A percentile compares a stretch with the other conserved stretches of the same genome.
Conservation (phyloP, 2,329 filamentous ascomycete species). For the Leptosphaerulina australis region DNA sequence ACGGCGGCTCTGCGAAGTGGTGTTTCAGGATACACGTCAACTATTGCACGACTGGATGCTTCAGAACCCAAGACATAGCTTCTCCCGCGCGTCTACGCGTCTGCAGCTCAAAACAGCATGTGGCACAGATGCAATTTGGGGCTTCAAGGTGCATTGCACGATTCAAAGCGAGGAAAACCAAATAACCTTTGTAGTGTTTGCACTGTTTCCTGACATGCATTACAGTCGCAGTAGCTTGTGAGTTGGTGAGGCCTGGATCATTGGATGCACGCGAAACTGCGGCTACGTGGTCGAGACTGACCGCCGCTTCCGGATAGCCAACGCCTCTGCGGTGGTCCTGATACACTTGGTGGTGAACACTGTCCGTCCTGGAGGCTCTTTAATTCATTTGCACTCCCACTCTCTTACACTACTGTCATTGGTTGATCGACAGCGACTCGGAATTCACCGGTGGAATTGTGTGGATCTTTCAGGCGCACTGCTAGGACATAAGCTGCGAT, state of each 20-base stretch:
- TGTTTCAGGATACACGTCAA: constrained; percentile 30
- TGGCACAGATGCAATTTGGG: constrained; percentile 9
- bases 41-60: constrained; percentile 18
- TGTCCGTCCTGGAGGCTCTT: constrained; percentile 1
- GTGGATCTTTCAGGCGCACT: constrained; percentile 15
- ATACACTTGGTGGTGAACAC: constrained; percentile 12
- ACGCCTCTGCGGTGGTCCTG: background rate
- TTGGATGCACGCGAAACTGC: constrained; percentile 2
- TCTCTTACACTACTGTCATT: constrained; percentile 1
- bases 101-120: constrained; percentile 2
- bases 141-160: constrained; percentile 12
- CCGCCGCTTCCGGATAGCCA: constrained; percentile 9
- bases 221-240: constrained; percentile 8
- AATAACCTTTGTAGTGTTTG: constrained; percentile 6
- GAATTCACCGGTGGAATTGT: constrained; percentile 24
- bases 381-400: constrained; percentile 6
- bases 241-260: constrained; percentile 24
- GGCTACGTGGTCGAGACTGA: constrained; percentile 9
- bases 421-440: constrained; percentile 15
- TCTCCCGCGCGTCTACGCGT: constrained; percentile 24
- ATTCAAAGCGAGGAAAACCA: constrained; percentile 9
- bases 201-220: constrained; percentile 20
- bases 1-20: constrained; percentile 24
- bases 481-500: constrained; percentile 9
- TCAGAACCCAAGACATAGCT: constrained; percentile 10